A percentile compares a stretch with the other conserved stretches of the same genome.
Evolutionary conservation across 2,329 filamentous ascomycete species (phyloP).

Genomic region (Epichloe brachyelytri): DNA sequence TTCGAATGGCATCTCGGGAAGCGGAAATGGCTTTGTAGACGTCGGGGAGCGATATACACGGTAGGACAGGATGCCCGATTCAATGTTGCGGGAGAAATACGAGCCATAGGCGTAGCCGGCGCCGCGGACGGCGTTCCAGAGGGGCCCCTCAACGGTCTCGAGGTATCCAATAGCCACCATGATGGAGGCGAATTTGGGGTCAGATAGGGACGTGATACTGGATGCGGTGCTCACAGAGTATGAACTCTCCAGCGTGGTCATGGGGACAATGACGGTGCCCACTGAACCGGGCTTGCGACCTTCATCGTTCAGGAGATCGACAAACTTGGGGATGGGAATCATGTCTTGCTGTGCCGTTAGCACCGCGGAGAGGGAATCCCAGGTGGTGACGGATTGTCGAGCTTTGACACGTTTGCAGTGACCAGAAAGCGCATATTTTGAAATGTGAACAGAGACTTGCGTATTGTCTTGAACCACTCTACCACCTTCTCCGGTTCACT

Average conservation of each 20-base stretch:
- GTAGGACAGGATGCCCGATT: slow-evolving; percentile 71
- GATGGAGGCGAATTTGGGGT: slow-evolving; percentile 69
- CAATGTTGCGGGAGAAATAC: slow-evolving; percentile 63
- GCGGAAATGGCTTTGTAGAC: slow-evolving; percentile 74
- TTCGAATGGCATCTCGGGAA: slow-evolving; percentile 59
- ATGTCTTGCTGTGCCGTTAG: slow-evolving; percentile 34
- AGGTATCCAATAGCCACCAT: slow-evolving; percentile 86
- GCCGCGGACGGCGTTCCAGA: slow-evolving; percentile 88
- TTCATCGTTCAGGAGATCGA: slow-evolving; percentile 59
- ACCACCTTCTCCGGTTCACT: slow-evolving; percentile 66
- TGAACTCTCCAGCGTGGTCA: slow-evolving; percentile 86
- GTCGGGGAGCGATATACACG: slow-evolving; percentile 80
- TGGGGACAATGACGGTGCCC: slow-evolving; percentile 68
- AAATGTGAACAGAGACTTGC: slow-evolving; percentile 64
- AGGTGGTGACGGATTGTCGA: slow-evolving; percentile 63
- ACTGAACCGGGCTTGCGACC: slow-evolving; percentile 64
- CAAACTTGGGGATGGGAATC: slow-evolving; percentile 56
- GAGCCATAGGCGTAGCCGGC: slow-evolving; percentile 88
- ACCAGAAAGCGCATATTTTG: slow-evolving; percentile 79
- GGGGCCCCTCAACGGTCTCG: slow-evolving; percentile 82
- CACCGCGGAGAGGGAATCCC: slow-evolving; percentile 42
- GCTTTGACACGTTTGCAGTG: slow-evolving; percentile 63
- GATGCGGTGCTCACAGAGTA: slow-evolving; percentile 66
- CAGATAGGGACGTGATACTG: slow-evolving; percentile 61
- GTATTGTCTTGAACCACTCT: slow-evolving; percentile 62